Base-by-base conservation (phyloP, 352 stramenopile species). In the Thalassiosira exigua region DNA sequence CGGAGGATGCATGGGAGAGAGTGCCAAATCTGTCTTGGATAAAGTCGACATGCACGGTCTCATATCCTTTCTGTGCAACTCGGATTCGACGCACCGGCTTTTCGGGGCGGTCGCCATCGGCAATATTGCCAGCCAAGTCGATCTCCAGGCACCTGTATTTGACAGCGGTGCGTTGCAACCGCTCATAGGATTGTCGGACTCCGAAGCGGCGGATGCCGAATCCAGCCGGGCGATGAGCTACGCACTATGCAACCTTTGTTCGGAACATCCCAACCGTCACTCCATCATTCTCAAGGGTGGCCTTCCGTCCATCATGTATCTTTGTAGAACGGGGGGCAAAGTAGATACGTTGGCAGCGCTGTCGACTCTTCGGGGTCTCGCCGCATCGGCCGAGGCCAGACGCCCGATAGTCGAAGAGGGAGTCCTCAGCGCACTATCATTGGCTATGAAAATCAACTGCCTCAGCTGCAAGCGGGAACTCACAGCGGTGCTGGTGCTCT, bases 211-310 rank as follows among this genome's bases (percentile, higher is more conserved):
- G 2, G 95, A 99, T 76, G 57, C 97, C 4, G 96, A 98, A 86
- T 98, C 96, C 0, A 95, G 98, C 77, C 91, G 96, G 4, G 98
- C 94, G 68, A 99, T 99, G 68, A 95, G 96, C 14, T 98, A 98
- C 80, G 94, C 96, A 11, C 85, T 99, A 24, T 98, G 95, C 79
- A 98, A 99, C 75, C 91, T 99, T 4, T 92, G 95, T 2, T 93
- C 94, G 0, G 96, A 98, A 64, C 86, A 92, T 0, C 71, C 85
- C 14, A 94, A 95, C 1, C 87, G 95, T n/a, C 71, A 91, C 33
- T 85, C 95, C 65, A 96, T 99, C n/a, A 96, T 98, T 27, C 62
- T 56, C 1, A 89, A 95, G 54, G 96, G 96, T 0, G 96, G 96
- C 3, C 90, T 98, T 33, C 86, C 94, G n/a, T 94, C 96, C 4